phyloP scores from a whole-genome alignment of 2,329 filamentous ascomycete species.

The Colletotrichum brevisporum region DNA sequence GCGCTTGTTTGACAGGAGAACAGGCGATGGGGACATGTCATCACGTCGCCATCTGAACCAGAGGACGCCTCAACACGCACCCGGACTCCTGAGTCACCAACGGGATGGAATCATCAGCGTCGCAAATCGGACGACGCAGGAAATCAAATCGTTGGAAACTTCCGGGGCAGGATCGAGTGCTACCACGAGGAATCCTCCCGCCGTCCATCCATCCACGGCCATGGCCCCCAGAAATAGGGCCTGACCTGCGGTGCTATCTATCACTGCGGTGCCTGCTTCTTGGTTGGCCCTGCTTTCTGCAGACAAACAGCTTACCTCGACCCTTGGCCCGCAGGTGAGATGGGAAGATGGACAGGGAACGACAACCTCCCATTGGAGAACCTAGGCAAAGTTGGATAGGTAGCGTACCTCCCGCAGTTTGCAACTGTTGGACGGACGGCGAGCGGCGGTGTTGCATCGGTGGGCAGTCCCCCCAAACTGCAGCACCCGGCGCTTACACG shows the following conservation, averaged over 20 bases:
- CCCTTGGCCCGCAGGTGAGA: no score
- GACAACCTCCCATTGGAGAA: no score
- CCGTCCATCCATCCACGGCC: neutral
- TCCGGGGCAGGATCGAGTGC: slow-evolving; percentile 9
- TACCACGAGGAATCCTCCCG: slow-evolving; percentile 1
- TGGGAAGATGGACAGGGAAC: no score
- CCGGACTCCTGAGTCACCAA: neutral
- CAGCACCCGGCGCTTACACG: slow-evolving; percentile 40
- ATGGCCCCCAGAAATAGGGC: slow-evolving; percentile 10
- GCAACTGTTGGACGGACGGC: no score
- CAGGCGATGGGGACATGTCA: neutral
- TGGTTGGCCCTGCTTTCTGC: neutral
- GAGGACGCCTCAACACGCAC: no score
- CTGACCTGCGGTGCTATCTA: neutral
- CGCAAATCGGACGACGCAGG: slow-evolving; percentile 14
- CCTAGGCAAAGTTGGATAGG: no score
- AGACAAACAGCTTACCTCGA: neutral
- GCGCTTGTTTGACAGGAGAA: neutral
- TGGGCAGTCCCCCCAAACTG: slow-evolving; percentile 3
- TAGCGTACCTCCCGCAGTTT: no score
- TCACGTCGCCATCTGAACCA: neutral
- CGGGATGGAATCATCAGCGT: slow-evolving; percentile 16
- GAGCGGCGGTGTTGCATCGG: slow-evolving; percentile 13
- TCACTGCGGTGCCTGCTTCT: no score
- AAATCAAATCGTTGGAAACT: neutral